Conservation (phyloP, 2,329 filamentous ascomycete genomes). For the Sarocladiaceae sp. region DNA sequence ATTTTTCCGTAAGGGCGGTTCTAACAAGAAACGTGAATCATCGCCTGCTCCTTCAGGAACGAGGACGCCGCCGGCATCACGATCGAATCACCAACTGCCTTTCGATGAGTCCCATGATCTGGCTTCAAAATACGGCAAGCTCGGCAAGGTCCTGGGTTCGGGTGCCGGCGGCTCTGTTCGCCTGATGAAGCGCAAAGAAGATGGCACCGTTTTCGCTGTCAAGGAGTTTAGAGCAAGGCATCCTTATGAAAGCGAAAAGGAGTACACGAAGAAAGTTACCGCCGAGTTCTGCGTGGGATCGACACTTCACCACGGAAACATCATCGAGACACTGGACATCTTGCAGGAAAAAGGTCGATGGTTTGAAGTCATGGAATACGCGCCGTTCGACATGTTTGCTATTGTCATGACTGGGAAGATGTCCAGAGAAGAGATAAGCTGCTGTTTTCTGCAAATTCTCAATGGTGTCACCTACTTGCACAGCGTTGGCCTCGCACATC, state of each 20-base stretch:
- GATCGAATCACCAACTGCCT: slow-evolving; percentile 62
- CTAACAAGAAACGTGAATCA: slow-evolving; percentile 62
- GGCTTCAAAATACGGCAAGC: slow-evolving; percentile 88
- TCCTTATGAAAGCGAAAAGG: slow-evolving; percentile 87
- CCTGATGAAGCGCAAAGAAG: slow-evolving; percentile 88
- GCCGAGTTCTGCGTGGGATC: slow-evolving; percentile 98
- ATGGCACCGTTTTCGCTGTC: slow-evolving; percentile 91
- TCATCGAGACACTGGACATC: slow-evolving; percentile 97
- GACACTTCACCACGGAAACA: slow-evolving; percentile 93
- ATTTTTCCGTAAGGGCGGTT: slow-evolving; percentile 74
- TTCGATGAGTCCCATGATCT: slow-evolving; percentile 94
- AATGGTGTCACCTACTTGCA: slow-evolving; percentile 94
- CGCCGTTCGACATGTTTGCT: slow-evolving; percentile 91
- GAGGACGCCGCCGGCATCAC: slow-evolving; percentile 43
- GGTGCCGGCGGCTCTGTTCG: slow-evolving; percentile 93
- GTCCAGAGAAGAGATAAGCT: slow-evolving; percentile 84
- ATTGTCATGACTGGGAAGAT: slow-evolving; percentile 99
- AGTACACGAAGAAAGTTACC: slow-evolving; percentile 97
- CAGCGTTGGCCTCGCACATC: slow-evolving; percentile 89
- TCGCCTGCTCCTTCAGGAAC: slow-evolving; percentile 55
- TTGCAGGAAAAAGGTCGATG: slow-evolving; percentile 90
- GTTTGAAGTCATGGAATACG: slow-evolving; percentile 99
- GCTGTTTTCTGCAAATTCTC: slow-evolving; percentile 89
- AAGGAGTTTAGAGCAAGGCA: slow-evolving; percentile 95
- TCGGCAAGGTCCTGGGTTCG: slow-evolving; percentile 88